Conservation (phyloP, 208 protist genomes). For the Acanthamoeba divionensis region DNA sequence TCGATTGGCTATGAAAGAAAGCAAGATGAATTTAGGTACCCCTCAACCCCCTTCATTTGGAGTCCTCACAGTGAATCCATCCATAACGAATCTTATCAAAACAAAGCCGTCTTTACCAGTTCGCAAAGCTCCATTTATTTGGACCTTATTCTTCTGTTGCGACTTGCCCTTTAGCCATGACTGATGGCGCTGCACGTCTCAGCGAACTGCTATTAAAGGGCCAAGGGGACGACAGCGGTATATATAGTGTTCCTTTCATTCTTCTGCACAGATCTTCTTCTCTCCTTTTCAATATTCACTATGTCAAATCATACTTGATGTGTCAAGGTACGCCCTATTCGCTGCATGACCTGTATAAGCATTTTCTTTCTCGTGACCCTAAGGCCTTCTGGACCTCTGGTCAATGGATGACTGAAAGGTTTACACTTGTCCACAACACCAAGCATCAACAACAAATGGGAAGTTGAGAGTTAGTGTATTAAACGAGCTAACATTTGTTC, state of each 20-base stretch:
- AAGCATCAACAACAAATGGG: too few species aligned
- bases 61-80: not conserved
- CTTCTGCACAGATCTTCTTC: too few species aligned
- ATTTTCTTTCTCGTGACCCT: conserved; percentile 53
- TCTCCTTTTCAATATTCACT: too few species aligned
- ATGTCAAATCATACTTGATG: too few species aligned
- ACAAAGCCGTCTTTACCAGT: conserved; percentile 48
- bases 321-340: too few species aligned
- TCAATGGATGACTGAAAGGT: conserved; percentile 67
- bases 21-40: not conserved
- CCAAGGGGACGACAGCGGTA: conserved; percentile 3
- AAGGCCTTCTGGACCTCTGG: conserved; percentile 62
- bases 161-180: conserved; percentile 70
- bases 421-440: not conserved
- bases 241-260: not conserved
- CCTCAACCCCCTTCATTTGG: not conserved
- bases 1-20: conserved; percentile 53
- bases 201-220: conserved; percentile 12
- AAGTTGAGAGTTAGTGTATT: too few species aligned
- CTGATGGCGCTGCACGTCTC: conserved; percentile 57
- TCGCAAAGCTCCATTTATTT: conserved; percentile 64
- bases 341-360: conserved; percentile 33
- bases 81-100: not conserved
- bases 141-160: conserved; percentile 28
- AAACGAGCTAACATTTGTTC: too few species aligned